Evolutionary conservation across 2,329 filamentous ascomycete genomes (phyloP).

Genomic region (Blastomyces silverae): DNA sequence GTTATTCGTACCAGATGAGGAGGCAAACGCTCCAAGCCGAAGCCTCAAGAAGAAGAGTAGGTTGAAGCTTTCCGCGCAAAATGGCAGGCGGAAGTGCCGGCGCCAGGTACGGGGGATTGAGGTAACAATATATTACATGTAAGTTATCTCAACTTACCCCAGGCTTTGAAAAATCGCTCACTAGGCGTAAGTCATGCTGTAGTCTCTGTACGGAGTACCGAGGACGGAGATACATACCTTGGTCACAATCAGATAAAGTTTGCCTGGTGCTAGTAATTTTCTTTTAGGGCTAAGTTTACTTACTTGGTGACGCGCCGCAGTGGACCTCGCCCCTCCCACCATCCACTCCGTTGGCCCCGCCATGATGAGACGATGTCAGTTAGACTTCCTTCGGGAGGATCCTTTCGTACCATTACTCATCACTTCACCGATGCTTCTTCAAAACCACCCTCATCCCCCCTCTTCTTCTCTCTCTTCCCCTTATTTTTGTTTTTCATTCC

Average conservation of each 20-base stretch:
- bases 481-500: neutral
- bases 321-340: neutral
- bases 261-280: neutral
- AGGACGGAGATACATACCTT: no score
- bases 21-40: neutral
- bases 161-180: neutral
- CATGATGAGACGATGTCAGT: neutral
- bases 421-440: constrained; percentile 35
- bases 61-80: neutral
- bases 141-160: neutral
- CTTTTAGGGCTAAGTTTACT: neutral
- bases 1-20: neutral
- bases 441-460: constrained; percentile 32
- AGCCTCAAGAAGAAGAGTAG: neutral
- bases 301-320: neutral
- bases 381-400: neutral
- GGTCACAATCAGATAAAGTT: no score
- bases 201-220: no score
- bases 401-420: constrained; percentile 33
- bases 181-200: neutral
- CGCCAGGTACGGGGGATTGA: neutral
- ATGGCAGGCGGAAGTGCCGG: neutral
- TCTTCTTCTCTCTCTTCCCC: neutral
- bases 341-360: neutral
- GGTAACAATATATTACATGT: no score